Evolutionary conservation across 2,329 filamentous ascomycete genomes (phyloP).

Genomic region (Neocatenulostroma microsporum): DNA sequence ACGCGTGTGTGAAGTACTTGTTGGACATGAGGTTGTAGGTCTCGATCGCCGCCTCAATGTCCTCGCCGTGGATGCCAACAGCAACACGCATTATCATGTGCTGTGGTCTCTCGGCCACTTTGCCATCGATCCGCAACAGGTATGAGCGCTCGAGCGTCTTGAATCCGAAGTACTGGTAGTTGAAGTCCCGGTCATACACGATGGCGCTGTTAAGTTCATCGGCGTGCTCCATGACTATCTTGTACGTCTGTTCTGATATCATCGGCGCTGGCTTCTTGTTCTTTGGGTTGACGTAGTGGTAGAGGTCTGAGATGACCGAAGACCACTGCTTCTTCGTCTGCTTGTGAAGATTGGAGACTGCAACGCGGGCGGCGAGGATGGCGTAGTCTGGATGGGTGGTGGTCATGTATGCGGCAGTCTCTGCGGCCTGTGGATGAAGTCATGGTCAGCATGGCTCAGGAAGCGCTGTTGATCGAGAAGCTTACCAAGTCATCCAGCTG

Average conservation of each 20-base stretch:
- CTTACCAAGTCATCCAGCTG: constrained; percentile 94
- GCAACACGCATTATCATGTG: constrained; percentile 99
- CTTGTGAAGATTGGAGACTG: constrained; percentile 99
- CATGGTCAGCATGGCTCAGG: constrained; percentile 9
- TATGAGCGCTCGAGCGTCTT: constrained; percentile 98
- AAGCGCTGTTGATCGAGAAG: constrained; percentile 10
- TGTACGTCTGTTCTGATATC: constrained; percentile 87
- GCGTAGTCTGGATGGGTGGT: constrained; percentile 98
- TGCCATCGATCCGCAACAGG: constrained; percentile 87
- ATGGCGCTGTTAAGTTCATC: constrained; percentile 98
- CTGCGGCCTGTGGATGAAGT: constrained; percentile 62
- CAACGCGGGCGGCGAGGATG: constrained; percentile 94
- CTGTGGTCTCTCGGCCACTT: constrained; percentile 93
- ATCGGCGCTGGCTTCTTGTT: constrained; percentile 78
- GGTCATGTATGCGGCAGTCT: constrained; percentile 99
- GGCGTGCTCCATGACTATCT: constrained; percentile 89
- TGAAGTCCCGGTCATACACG: constrained; percentile 98
- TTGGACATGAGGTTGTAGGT: constrained; percentile 99
- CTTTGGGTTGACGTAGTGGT: constrained; percentile 93
- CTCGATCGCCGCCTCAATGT: constrained; percentile 90
- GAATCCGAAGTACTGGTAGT: constrained; percentile 99
- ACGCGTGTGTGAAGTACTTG: constrained; percentile 98
- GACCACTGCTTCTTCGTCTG: constrained; percentile 99
- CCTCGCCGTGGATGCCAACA: constrained; percentile 90
- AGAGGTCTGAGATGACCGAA: constrained; percentile 85